phyloP scores from a whole-genome alignment of 768 basidiomycete species.

The Coprinopsis sp. region DNA sequence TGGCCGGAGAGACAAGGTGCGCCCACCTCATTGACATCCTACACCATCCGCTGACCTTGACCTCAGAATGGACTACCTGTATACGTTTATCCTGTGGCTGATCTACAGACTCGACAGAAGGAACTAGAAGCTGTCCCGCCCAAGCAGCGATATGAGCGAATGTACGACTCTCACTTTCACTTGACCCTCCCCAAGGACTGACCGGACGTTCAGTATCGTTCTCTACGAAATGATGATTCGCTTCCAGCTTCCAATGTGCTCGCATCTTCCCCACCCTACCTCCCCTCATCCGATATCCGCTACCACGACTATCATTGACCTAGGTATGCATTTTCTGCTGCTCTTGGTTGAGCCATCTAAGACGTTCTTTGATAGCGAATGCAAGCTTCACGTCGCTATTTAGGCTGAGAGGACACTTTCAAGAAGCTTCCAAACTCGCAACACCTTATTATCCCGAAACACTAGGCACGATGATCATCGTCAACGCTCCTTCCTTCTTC shows the following conservation, averaged over 20 bases:
- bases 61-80: slow-evolving; percentile 61
- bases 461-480: slow-evolving; percentile 57
- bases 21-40: slow-evolving; percentile 14
- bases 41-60: not conserved
- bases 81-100: slow-evolving; percentile 73
- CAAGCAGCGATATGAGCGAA: slow-evolving; percentile 60
- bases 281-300: slow-evolving; percentile 53
- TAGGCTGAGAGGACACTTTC: slow-evolving; percentile 64
- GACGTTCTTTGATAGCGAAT: slow-evolving; percentile 17
- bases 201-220: slow-evolving; percentile 39
- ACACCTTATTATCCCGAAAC: slow-evolving; percentile 84
- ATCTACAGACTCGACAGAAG: slow-evolving; percentile 51
- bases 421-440: slow-evolving; percentile 68
- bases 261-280: slow-evolving; percentile 49
- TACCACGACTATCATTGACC: slow-evolving; percentile 67
- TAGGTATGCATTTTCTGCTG: slow-evolving; percentile 27
- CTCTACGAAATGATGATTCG: slow-evolving; percentile 65
- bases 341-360: not conserved
- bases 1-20: slow-evolving; percentile 69
- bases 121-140: slow-evolving; percentile 53
- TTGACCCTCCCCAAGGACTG: not conserved
- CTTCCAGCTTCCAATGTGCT: slow-evolving; percentile 63
- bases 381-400: slow-evolving; percentile 64
- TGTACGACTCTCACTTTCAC: slow-evolving; percentile 42
- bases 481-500: slow-evolving; percentile 82